A percentile compares a stretch with the other conserved stretches of the same genome.
These are phyloP conservation scores for Tolypocladium amazonense DNA, from an alignment of 2,329 filamentous ascomycete species.

Conservation along the genomic window DNA sequence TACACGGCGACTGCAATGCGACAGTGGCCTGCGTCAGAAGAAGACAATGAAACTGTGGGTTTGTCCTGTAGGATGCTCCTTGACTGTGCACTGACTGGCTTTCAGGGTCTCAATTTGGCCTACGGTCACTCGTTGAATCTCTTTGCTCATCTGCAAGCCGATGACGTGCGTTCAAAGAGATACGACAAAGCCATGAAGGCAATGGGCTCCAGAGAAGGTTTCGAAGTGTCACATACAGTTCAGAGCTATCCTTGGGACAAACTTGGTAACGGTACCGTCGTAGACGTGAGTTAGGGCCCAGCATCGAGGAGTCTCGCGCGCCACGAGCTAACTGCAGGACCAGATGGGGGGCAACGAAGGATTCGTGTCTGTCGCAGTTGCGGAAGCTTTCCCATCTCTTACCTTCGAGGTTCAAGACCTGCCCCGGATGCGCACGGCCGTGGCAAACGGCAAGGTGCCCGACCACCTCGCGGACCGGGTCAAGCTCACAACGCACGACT, in stretches of 20 bases:
- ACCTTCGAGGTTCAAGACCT: conserved; percentile 41
- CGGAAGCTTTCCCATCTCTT: conserved; percentile 11
- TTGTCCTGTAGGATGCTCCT: not conserved
- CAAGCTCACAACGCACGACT: conserved; percentile 34
- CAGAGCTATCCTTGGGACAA: conserved; percentile 12
- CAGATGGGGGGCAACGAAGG: conserved; percentile 16
- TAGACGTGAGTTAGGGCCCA: conserved; percentile 12
- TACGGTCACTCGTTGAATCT: conserved; percentile 12
- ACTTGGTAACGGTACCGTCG: conserved; percentile 12
- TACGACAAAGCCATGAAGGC: conserved; percentile 22
- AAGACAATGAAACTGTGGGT: conserved; percentile 19
- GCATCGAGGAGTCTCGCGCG: not conserved
- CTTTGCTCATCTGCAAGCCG: conserved; percentile 17
- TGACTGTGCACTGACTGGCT: not conserved
- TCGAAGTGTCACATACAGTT: conserved; percentile 10
- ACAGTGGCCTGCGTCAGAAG: conserved; percentile 23
- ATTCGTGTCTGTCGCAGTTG: conserved; percentile 11
- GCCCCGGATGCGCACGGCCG: conserved; percentile 24
- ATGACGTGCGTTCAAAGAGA: conserved; percentile 12
- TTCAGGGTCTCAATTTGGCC: conserved; percentile 16
- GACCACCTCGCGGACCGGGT: conserved; percentile 22
- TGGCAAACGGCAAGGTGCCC: conserved; percentile 18
- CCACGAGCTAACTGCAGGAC: not conserved
- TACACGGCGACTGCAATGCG: conserved; percentile 21
- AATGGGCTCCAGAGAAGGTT: conserved; percentile 12